Percentiles rank a stretch among this genome's conserved stretches.
Evolutionary conservation across 805 yeast genomes (phyloP).

Genomic region (Diddensiella caesifluorescens): DNA sequence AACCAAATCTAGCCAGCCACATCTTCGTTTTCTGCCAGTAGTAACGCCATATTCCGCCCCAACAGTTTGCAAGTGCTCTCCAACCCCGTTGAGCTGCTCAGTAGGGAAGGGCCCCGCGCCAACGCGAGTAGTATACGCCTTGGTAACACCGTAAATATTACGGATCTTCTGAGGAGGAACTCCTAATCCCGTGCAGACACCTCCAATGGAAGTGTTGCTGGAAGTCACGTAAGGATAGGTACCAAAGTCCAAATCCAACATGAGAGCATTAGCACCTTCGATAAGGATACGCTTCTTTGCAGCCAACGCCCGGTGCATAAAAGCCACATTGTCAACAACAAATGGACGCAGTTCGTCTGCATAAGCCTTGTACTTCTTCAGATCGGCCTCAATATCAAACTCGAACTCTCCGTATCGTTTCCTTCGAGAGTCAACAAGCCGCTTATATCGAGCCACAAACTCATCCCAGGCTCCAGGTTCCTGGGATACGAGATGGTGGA

Average conservation of each 20-base stretch:
- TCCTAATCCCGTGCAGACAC: constrained; percentile 95
- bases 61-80: constrained; percentile 80
- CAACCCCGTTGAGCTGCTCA: constrained; percentile 83
- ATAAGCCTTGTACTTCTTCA: constrained; percentile 67
- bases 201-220: constrained; percentile 94
- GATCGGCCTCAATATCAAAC: constrained; percentile 75
- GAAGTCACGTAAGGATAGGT: constrained; percentile 97
- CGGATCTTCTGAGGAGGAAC: constrained; percentile 82
- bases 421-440: constrained; percentile 74
- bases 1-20: constrained; percentile 98
- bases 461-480: constrained; percentile 92
- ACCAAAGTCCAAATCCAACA: constrained; percentile 97
- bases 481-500: constrained; percentile 88
- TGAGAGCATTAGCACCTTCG: constrained; percentile 97
- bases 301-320: constrained; percentile 67
- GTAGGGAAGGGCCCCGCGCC: constrained; percentile 99
- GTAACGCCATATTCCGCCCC: constrained; percentile 98
- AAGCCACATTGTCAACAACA: constrained; percentile 85
- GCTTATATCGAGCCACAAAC: constrained; percentile 69
- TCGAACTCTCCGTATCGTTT: constrained; percentile 93
- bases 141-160: constrained; percentile 90
- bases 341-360: constrained; percentile 76
- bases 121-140: constrained; percentile 97
- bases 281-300: constrained; percentile 80
- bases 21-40: constrained; percentile 97